A percentile compares a stretch with the other conserved stretches of the same genome.
Conservation (phyloP, 805 yeast species). For the Saitoella complicata region DNA sequence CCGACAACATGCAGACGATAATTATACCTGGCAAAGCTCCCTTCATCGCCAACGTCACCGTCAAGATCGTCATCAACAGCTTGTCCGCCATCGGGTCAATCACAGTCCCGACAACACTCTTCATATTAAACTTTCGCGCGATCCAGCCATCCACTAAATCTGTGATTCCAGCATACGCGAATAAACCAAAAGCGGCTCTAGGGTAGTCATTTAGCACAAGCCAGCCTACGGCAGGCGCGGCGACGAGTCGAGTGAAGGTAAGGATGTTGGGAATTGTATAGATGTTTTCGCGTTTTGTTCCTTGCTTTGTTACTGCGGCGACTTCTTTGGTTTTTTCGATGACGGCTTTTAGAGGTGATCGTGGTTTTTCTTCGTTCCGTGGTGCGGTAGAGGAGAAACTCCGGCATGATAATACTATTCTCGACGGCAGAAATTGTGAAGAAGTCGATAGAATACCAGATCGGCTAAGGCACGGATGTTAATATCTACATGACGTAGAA, state of each 20-base stretch:
- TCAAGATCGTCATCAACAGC: slow-evolving; percentile 69
- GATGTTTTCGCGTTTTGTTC: slow-evolving; percentile 33
- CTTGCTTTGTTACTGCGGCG: neutral
- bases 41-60: slow-evolving; percentile 54
- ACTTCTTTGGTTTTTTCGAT: neutral
- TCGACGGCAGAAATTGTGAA: too few species aligned
- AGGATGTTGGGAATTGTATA: slow-evolving; percentile 77
- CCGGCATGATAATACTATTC: too few species aligned
- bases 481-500: too few species aligned
- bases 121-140: slow-evolving; percentile 64
- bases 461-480: too few species aligned
- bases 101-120: slow-evolving; percentile 74
- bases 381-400: too few species aligned
- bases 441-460: too few species aligned
- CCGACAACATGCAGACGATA: neutral
- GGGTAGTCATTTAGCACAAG: slow-evolving; percentile 50
- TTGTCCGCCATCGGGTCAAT: slow-evolving; percentile 95
- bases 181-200: slow-evolving; percentile 50
- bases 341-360: too few species aligned
- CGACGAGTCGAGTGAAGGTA: slow-evolving; percentile 61
- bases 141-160: slow-evolving; percentile 85
- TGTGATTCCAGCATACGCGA: slow-evolving; percentile 74
- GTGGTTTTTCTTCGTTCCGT: too few species aligned
- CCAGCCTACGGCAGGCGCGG: slow-evolving; percentile 78
- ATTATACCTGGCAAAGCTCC: slow-evolving; percentile 43